phyloP scores from a whole-genome alignment of 345 rosid species.

The Anacardium occidentale region DNA sequence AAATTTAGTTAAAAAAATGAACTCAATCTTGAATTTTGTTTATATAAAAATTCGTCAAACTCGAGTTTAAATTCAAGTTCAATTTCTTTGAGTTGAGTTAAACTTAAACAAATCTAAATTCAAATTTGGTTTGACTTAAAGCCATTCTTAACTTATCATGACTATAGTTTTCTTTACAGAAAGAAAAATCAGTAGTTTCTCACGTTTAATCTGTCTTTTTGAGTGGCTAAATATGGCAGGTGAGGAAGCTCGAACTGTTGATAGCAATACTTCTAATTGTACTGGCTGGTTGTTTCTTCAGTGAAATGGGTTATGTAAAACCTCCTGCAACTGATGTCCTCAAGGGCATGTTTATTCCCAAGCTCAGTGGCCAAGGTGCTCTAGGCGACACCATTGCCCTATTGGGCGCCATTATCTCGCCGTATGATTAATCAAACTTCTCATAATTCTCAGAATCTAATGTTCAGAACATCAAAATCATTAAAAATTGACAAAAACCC shows the following conservation, averaged over 20 bases:
- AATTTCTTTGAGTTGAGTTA: no score
- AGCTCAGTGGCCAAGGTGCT: constrained; percentile 39
- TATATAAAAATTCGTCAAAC: no score
- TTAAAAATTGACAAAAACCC: background rate
- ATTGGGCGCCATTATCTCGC: constrained; percentile 47
- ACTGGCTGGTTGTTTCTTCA: constrained; percentile 44
- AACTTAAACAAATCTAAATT: no score
- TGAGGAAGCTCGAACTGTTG: constrained; percentile 47
- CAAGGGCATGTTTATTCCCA: constrained; percentile 51
- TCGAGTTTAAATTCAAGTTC: no score
- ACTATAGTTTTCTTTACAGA: no score
- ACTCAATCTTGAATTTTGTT: no score
- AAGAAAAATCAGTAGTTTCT: no score
- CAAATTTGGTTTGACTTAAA: no score
- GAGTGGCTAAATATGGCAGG: constrained; percentile 17
- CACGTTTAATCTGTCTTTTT: background rate
- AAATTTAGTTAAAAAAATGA: no score
- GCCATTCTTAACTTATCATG: no score
- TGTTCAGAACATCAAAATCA: no score
- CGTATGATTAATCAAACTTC: constrained; percentile 29
- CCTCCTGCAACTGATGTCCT: constrained; percentile 43
- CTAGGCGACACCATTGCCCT: constrained; percentile 46
- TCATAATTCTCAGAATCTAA: background rate
- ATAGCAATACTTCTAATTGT: constrained; percentile 39
- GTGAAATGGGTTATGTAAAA: constrained; percentile 40